These are phyloP conservation scores for Colletotrichum simmondsii DNA, from an alignment of 2,329 filamentous ascomycete genomes.

Conservation along the genomic window DNA sequence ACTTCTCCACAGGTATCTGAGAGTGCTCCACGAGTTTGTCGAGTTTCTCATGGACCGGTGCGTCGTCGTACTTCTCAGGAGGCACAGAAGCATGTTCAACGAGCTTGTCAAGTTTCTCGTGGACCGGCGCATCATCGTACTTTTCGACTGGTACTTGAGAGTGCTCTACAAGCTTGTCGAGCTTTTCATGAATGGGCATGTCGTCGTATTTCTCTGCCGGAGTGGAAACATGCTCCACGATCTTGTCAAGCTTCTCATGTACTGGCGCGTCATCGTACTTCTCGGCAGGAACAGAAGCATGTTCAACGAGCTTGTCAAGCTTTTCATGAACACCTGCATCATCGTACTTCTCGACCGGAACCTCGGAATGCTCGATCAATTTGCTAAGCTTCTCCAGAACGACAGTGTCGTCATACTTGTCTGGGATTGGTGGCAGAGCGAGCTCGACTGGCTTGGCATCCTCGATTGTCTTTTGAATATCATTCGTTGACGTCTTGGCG, in stretches of 20 bases:
- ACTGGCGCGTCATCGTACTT: constrained; percentile 40
- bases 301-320: constrained; percentile 25
- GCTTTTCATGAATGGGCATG: constrained; percentile 12
- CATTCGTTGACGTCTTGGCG: constrained; percentile 73
- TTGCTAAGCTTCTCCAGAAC: constrained; percentile 53
- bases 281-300: constrained; percentile 19
- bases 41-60: constrained; percentile 67
- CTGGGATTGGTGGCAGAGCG: constrained; percentile 41
- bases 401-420: constrained; percentile 69
- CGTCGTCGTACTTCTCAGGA: constrained; percentile 45
- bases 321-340: constrained; percentile 24
- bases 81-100: constrained; percentile 71
- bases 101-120: constrained; percentile 49
- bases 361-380: constrained; percentile 26
- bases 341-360: constrained; percentile 12
- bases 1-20: constrained; percentile 35
- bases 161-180: constrained; percentile 26
- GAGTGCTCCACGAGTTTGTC: constrained; percentile 57
- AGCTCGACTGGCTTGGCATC: constrained; percentile 63
- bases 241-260: constrained; percentile 44
- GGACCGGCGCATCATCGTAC: constrained; percentile 39
- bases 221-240: constrained; percentile 68
- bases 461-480: constrained; percentile 68
- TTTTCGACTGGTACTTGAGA: constrained; percentile 24
- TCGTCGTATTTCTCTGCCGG: constrained; percentile 28